Evolutionary conservation across 768 basidiomycete species (phyloP).

Genomic region (Melanogaster broomeanus): DNA sequence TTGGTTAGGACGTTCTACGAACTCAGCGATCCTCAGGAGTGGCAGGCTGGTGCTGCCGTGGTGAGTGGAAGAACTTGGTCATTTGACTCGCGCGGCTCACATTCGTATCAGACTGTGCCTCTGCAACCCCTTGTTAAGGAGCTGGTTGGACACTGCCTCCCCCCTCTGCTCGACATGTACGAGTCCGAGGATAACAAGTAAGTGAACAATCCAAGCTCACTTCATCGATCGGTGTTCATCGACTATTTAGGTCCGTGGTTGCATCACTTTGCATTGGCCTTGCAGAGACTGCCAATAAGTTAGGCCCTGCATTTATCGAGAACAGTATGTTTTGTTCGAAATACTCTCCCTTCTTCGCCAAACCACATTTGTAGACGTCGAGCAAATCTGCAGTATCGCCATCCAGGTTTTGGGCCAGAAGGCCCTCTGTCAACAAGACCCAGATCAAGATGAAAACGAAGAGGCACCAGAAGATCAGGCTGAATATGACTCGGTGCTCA

Average conservation of each 20-base stretch:
- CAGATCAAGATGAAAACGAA: conserved; percentile 86
- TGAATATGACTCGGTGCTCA: conserved; percentile 95
- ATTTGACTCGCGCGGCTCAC: conserved; percentile 6
- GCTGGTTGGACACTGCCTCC: conserved; percentile 73
- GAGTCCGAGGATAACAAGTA: conserved; percentile 97
- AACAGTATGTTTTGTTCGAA: conserved; percentile 53
- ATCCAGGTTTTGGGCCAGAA: conserved; percentile 90
- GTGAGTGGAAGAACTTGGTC: conserved; percentile 42
- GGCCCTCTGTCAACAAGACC: conserved; percentile 94
- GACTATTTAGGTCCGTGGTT: conserved; percentile 69
- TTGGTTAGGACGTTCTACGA: conserved; percentile 92
- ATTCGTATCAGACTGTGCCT: conserved; percentile 39
- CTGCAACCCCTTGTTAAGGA: conserved; percentile 73
- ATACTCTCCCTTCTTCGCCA: not conserved
- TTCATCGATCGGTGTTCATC: conserved; percentile 18
- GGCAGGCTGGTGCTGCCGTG: conserved; percentile 71
- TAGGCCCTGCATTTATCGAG: conserved; percentile 86
- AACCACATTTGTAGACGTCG: conserved; percentile 52
- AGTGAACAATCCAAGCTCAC: conserved; percentile 36
- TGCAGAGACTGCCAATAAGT: conserved; percentile 88
- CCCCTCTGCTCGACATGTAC: conserved; percentile 83
- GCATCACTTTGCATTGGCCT: conserved; percentile 86
- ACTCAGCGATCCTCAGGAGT: conserved; percentile 77
- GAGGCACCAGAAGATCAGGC: conserved; percentile 88
- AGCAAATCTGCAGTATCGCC: conserved; percentile 78